Base-by-base conservation (phyloP, 2,329 filamentous ascomycete genomes). In the Neospermospora avenae region DNA sequence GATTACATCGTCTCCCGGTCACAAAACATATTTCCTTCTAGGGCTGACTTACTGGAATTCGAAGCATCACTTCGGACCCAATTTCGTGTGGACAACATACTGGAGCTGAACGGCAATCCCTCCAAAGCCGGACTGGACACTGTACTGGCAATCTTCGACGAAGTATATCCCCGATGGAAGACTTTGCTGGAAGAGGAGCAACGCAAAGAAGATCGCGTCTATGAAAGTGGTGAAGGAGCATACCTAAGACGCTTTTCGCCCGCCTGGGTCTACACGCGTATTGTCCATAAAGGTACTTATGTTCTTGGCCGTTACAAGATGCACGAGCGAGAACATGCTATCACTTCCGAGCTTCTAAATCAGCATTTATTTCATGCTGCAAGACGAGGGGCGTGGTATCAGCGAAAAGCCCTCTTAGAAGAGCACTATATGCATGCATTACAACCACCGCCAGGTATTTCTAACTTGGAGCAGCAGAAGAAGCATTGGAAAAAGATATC, bases 181-280 rank as follows among this genome's bases (percentile, higher is more conserved):
- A 72, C 73, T 0, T 76, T 96, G 14, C 75, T 96, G 0, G 73
- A 78, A 14, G 87, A 96, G 70, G 93, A 96, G 70, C 84, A 88
- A 64, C 78, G 79, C 14, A 96, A 92, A 72, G 91, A 96, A 74
- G 84, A 88, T 13, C 82, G 79, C 8, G 77, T 91, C 0, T 96
- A 95, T 67, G 87, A 91, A 62, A 89, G 83, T 61, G 89, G 91
- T 5, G 93, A 98, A 74, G 91, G 91, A 1, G 89, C 88, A 0
- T 99, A 99, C 71, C 78, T 99, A 1, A 86, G 93, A 46, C 87
- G 93, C 0, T 93, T 99, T 66, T 96, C 89, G 1, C 91, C 93
- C 0, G 93, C 89, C 0, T 96, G 96, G 82, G 88, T 96, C 0
- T 97, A 96, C 68, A 98, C 95, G 0, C 84, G 95, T 11, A 92